Base-by-base conservation (phyloP, 2,329 filamentous ascomycete genomes). In the Calcarisporium arbuscula region DNA sequence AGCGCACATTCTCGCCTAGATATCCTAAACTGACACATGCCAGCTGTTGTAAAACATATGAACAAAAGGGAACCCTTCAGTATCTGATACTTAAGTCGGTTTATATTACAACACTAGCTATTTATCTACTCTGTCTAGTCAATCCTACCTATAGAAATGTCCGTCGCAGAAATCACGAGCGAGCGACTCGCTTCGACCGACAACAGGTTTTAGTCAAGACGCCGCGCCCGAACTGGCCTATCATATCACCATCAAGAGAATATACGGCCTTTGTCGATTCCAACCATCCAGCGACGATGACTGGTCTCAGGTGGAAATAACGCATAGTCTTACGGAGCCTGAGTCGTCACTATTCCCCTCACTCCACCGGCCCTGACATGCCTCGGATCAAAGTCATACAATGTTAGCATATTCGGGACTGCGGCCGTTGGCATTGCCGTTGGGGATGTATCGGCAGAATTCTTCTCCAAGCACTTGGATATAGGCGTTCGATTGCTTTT, bases 71-170 rank as follows among this genome's bases (percentile, higher is more conserved):
- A n/a, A n/a, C n/a, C n/a, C n/a, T n/a, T n/a, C n/a, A n/a, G n/a
- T n/a, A n/a, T n/a, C n/a, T n/a, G n/a, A n/a, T n/a, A n/a, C n/a
- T n/a, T n/a, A n/a, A n/a, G n/a, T n/a, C n/a, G n/a, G n/a, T n/a
- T n/a, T n/a, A n/a, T n/a, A n/a, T n/a, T n/a, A n/a, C n/a, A n/a
- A n/a, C 19, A 29, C 10, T 22, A 45, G 43, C 41, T 46, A 10
- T 46, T 46, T 26, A 43, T 46, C 26, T 46, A 44, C 17, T 41
- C 43, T 8, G 34, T 46, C 36, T 44, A 46, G 25, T 46, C 43
- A 17, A 36, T 46, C 11, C 30, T 46, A 5, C 43, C 43, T 4
- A 38, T 44, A 17, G 43, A 46, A 31, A 41, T 46, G 5, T 30
- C 35, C 4, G 37, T 42, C 10, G 43, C 43, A 9, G 43, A 46